Evolutionary conservation across 1,284 basidiomycete species (phyloP).

Genomic region (Cutaneotrichosporon sp.): DNA sequence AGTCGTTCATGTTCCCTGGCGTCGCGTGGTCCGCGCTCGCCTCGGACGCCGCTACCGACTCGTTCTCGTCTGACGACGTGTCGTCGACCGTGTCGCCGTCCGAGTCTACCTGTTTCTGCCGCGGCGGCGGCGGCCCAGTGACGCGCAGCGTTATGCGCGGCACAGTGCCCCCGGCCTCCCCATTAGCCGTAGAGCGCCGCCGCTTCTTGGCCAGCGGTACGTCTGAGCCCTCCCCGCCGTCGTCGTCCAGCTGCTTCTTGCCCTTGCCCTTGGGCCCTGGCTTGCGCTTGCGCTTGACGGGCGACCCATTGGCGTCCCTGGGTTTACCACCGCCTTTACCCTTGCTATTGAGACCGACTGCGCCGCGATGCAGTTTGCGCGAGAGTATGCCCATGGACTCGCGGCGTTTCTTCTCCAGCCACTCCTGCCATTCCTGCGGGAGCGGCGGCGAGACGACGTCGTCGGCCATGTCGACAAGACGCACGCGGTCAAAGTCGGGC

Average conservation of each 20-base stretch:
- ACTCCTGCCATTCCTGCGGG: slow-evolving; percentile 16
- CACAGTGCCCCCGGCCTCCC: not conserved
- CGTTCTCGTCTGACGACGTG: slow-evolving; percentile 25
- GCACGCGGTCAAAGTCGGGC: slow-evolving; percentile 32
- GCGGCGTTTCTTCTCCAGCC: slow-evolving; percentile 4
- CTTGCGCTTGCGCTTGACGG: not conserved
- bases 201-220: no score
- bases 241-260: not conserved
- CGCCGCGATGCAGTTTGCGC: not conserved
- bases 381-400: not conserved
- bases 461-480: slow-evolving; percentile 27
- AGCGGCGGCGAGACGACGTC: slow-evolving; percentile 30
- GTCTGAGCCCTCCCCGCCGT: not conserved
- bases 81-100: slow-evolving; percentile 40
- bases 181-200: not conserved
- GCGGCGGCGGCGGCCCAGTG: not conserved
- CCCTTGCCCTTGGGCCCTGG: not conserved
- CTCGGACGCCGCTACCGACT: not conserved
- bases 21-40: not conserved
- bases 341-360: no score
- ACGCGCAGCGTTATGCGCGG: not conserved
- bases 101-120: slow-evolving; percentile 26
- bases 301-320: not conserved
- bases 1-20: slow-evolving; percentile 7
- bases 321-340: not conserved